Evolutionary conservation across 768 basidiomycete genomes (phyloP).

Genomic region (Hortiboletus campestris): DNA sequence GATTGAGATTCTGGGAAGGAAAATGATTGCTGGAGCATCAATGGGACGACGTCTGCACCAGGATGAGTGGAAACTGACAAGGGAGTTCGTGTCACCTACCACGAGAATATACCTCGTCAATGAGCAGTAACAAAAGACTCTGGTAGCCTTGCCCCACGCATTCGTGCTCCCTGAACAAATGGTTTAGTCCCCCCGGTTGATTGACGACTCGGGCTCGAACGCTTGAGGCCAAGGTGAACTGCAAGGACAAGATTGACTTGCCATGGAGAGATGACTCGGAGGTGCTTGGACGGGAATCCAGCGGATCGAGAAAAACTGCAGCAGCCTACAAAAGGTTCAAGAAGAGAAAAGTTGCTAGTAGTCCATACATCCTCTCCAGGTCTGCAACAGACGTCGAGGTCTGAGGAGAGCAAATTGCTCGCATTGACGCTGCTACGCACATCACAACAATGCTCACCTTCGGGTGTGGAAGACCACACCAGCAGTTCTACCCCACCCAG

Average conservation of each 20-base stretch:
- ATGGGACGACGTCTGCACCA: constrained; percentile 54
- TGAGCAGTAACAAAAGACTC: constrained; percentile 52
- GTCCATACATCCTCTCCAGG: constrained; percentile 18
- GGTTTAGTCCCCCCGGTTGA: constrained; percentile 22
- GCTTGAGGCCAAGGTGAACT: constrained; percentile 70
- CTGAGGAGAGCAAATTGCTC: neutral
- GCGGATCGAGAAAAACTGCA: constrained; percentile 59
- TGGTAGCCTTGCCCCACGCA: constrained; percentile 60
- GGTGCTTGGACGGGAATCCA: constrained; percentile 36
- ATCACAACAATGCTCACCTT: neutral
- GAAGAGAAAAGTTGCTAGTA: constrained; percentile 28
- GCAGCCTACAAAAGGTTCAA: constrained; percentile 47
- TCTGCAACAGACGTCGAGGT: no score
- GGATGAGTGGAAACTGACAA: neutral
- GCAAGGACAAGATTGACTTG: constrained; percentile 61
- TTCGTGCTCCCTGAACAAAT: constrained; percentile 33
- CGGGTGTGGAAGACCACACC: constrained; percentile 35
- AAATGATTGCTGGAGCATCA: constrained; percentile 49
- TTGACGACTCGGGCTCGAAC: constrained; percentile 55
- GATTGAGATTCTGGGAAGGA: constrained; percentile 33
- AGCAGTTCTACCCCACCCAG: constrained; percentile 25
- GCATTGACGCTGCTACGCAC: constrained; percentile 9
- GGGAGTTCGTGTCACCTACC: constrained; percentile 38
- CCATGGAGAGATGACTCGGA: constrained; percentile 44
- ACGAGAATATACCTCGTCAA: constrained; percentile 53